These are phyloP conservation scores for Dactylellina haptotyla DNA, from an alignment of 2,329 filamentous ascomycete species.

Conservation along the genomic window DNA sequence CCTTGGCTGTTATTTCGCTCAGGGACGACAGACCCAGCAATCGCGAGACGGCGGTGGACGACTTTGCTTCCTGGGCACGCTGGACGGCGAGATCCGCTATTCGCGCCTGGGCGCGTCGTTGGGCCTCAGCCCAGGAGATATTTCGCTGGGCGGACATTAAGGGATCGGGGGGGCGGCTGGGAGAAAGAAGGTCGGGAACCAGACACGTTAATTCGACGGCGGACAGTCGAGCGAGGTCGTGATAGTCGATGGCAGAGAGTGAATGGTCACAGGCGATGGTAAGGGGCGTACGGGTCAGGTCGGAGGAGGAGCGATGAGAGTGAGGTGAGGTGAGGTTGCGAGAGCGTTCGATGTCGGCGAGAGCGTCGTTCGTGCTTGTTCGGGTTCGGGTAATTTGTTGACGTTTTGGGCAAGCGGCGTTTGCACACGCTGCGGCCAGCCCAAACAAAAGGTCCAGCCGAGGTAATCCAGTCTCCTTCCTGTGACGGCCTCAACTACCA, in stretches of 20 bases:
- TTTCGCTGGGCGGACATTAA: conserved; percentile 44
- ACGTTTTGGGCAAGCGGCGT: conserved; percentile 29
- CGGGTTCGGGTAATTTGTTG: conserved; percentile 43
- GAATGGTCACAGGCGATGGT: background rate
- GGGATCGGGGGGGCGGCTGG: background rate
- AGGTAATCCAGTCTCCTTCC: conserved; percentile 8
- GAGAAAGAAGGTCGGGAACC: background rate
- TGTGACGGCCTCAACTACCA: background rate
- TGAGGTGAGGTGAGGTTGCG: conserved; percentile 1
- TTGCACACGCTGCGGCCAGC: background rate
- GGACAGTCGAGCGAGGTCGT: background rate
- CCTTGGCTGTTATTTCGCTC: conserved; percentile 65
- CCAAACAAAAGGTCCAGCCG: conserved; percentile 13
- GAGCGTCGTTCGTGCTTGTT: background rate
- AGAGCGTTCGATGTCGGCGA: conserved; percentile 7
- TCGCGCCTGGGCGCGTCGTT: conserved; percentile 57
- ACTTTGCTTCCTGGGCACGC: conserved; percentile 54
- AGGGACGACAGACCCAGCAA: conserved; percentile 45
- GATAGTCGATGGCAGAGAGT: background rate
- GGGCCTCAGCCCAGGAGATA: conserved; percentile 57
- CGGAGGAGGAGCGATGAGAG: background rate
- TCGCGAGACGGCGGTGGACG: conserved; percentile 39
- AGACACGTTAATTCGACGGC: background rate
- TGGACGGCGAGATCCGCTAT: conserved; percentile 55
- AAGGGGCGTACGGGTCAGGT: background rate